A percentile compares a stretch with the other conserved stretches of the same genome.
Evolutionary conservation across 73 alveolate species (phyloP).

Genomic region (Stentor roeselii): DNA sequence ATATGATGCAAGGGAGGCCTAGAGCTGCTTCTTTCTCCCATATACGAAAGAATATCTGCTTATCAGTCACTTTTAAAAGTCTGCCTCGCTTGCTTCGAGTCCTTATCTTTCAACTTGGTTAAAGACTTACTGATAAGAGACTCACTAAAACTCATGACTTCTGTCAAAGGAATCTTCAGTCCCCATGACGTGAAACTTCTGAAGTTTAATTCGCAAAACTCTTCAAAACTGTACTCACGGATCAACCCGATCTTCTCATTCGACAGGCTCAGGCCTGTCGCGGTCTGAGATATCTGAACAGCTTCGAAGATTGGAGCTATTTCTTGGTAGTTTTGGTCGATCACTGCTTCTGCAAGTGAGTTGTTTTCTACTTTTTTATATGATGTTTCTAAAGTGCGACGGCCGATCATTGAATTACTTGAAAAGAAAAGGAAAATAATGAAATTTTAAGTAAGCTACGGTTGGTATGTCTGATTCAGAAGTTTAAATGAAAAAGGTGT

Average conservation of each 20-base stretch:
- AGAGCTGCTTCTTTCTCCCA: slow-evolving; percentile 5
- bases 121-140: not conserved
- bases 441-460: too few species aligned
- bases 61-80: slow-evolving; percentile 14
- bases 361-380: not conserved
- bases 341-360: not conserved
- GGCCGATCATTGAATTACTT: not conserved
- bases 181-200: slow-evolving; percentile 17
- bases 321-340: slow-evolving; percentile 1
- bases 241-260: slow-evolving; percentile 9
- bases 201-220: slow-evolving; percentile 2
- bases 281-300: not conserved
- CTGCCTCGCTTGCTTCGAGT: not conserved
- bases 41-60: not conserved
- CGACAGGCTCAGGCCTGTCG: not conserved
- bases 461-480: too few species aligned
- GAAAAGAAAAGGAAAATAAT: too few species aligned
- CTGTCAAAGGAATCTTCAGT: not conserved
- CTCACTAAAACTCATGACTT: not conserved
- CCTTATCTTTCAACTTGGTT: not conserved
- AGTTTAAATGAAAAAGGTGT: too few species aligned
- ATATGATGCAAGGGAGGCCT: slow-evolving; percentile 1
- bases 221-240: slow-evolving; percentile 4
- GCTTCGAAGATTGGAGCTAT: not conserved
- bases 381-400: not conserved